Percentiles rank a stretch among this genome's conserved stretches.
Evolutionary conservation across 2,329 filamentous ascomycete genomes (phyloP).

Genomic region (Fusarium austroafricanum): DNA sequence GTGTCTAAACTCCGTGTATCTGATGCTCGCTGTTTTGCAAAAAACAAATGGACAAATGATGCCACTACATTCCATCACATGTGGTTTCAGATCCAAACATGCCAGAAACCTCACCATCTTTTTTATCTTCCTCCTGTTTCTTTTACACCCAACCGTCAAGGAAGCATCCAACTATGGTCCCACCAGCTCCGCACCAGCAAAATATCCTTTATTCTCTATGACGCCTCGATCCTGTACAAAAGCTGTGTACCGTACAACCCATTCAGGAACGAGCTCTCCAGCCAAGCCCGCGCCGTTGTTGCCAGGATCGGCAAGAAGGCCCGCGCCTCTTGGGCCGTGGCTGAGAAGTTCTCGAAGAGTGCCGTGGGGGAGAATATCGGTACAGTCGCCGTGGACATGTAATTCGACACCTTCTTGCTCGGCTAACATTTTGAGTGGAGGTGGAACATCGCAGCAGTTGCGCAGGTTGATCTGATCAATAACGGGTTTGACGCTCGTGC

Average conservation of each 20-base stretch:
- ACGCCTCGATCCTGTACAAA: constrained; percentile 94
- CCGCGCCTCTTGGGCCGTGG: constrained; percentile 76
- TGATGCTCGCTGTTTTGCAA: constrained; percentile 51
- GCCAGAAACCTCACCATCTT: constrained; percentile 13
- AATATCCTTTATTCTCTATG: constrained; percentile 98
- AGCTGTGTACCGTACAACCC: constrained; percentile 97
- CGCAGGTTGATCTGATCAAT: constrained; percentile 97
- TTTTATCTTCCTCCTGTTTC: background rate
- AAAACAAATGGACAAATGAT: constrained; percentile 40
- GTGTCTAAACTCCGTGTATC: constrained; percentile 47
- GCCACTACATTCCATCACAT: constrained; percentile 25
- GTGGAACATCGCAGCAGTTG: constrained; percentile 96
- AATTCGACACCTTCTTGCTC: constrained; percentile 86
- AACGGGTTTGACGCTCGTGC: constrained; percentile 76
- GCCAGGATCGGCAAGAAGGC: constrained; percentile 74
- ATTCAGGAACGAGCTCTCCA: constrained; percentile 86
- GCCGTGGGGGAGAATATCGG: constrained; percentile 86
- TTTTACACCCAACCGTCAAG: background rate
- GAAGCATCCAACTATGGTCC: constrained; percentile 46
- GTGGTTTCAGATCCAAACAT: constrained; percentile 31
- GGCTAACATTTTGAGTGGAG: constrained; percentile 85
- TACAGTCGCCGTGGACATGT: constrained; percentile 93
- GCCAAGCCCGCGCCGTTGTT: constrained; percentile 68
- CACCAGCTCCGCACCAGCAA: constrained; percentile 82
- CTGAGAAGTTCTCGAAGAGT: constrained; percentile 88